phyloP scores from a whole-genome alignment of 1,284 basidiomycete genomes.

The Apiotrichum laibachii region DNA sequence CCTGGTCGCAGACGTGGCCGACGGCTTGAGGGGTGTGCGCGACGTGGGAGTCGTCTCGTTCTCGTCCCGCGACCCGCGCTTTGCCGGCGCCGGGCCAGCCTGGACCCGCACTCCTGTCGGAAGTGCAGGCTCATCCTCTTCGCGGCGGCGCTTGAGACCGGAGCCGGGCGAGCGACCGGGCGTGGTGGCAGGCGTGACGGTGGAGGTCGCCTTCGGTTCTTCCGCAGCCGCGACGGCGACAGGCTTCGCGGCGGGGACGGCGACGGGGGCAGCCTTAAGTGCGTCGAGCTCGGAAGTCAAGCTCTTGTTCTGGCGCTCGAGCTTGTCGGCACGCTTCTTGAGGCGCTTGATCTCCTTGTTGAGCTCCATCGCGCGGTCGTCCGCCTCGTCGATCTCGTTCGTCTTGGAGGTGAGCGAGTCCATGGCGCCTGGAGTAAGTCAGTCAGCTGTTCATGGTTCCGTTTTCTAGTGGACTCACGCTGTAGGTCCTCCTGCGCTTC shows the following conservation, averaged over 20 bases:
- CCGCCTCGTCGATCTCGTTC: constrained; percentile 23
- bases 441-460: neutral
- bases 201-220: neutral
- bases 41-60: neutral
- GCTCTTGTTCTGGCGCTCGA: constrained; percentile 14
- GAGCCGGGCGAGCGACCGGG: neutral
- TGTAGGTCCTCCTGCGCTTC: constrained; percentile 18
- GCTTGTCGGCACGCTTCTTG: constrained; percentile 10
- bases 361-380: constrained; percentile 22
- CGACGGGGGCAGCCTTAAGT: neutral
- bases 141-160: constrained; percentile 18
- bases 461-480: neutral
- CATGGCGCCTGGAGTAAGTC: constrained; percentile 1
- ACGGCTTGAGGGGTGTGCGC: neutral
- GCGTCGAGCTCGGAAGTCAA: constrained; percentile 15
- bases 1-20: neutral
- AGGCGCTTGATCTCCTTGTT: constrained; percentile 17
- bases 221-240: neutral
- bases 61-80: neutral
- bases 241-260: neutral
- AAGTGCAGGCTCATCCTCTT: constrained; percentile 3
- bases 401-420: constrained; percentile 16
- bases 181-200: neutral
- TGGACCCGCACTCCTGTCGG: constrained; percentile 11
- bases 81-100: neutral